Evolutionary conservation across 768 basidiomycete genomes (phyloP).

Genomic region (Porpolomopsis calyptriformis): DNA sequence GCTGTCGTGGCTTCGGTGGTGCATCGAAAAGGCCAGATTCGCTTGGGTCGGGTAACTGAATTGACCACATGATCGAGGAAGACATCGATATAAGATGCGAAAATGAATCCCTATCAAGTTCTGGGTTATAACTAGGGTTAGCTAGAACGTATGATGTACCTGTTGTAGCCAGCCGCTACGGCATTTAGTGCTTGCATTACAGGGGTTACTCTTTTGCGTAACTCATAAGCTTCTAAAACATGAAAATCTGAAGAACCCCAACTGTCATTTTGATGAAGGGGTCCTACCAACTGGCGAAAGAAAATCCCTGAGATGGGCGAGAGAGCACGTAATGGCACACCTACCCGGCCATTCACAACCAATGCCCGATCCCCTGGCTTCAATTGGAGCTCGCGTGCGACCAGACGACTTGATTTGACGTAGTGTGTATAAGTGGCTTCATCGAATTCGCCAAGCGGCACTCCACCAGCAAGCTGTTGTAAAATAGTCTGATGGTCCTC

Average conservation of each 20-base stretch:
- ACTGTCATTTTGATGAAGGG: slow-evolving; percentile 39
- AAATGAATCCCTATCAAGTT: slow-evolving; percentile 34
- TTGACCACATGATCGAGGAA: slow-evolving; percentile 62
- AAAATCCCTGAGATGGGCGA: neutral
- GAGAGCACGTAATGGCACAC: slow-evolving; percentile 17
- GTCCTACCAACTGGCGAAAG: slow-evolving; percentile 61
- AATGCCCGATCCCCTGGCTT: slow-evolving; percentile 51
- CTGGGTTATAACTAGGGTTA: neutral
- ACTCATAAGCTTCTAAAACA: slow-evolving; percentile 64
- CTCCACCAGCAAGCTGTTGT: slow-evolving; percentile 24
- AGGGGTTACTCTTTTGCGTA: slow-evolving; percentile 56
- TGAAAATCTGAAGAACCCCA: slow-evolving; percentile 67
- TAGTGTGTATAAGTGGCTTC: slow-evolving; percentile 30
- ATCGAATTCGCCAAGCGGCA: slow-evolving; percentile 24
- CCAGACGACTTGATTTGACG: slow-evolving; percentile 32
- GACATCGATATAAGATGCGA: slow-evolving; percentile 54
- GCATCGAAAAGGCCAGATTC: slow-evolving; percentile 64
- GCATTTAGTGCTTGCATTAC: slow-evolving; percentile 58
- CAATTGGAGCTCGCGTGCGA: slow-evolving; percentile 49
- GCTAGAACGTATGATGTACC: slow-evolving; percentile 23
- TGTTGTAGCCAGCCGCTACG: slow-evolving; percentile 30
- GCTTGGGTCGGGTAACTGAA: slow-evolving; percentile 62
- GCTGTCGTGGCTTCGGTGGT: slow-evolving; percentile 45
- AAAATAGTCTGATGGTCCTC: slow-evolving; percentile 17
- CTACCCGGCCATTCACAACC: slow-evolving; percentile 76